Evolutionary conservation across 805 yeast genomes (phyloP), one percentile per base, ranked within the genome.

Genomic region (Candida xiaguanensis): DNA sequence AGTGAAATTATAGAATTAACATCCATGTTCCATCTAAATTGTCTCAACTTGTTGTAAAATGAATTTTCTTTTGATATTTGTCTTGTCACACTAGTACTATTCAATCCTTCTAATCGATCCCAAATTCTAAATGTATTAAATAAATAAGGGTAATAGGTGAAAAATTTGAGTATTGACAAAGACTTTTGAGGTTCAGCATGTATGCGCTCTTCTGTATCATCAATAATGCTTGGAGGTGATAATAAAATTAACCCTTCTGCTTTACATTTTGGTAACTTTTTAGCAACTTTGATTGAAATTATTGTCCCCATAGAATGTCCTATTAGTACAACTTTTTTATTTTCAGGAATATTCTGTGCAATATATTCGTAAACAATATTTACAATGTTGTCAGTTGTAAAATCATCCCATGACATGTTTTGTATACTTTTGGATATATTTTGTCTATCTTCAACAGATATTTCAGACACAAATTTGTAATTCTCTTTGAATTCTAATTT

Each of bases 271-370:
- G 69, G 68, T 5, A 75, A 55, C 40, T 48, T 51, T 24, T 56
- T 51, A 3, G 67, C 72, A 18, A 77, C 57, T 43, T 75, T 76
- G 8, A 75, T 58, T 2, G 75, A 59, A 20, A 83, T 53, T 42
- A 72, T 76, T 5, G 85, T 71, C 4, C 91, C 95, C 80, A 81
- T 79, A 2, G 90, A 82, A 60, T 83, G 93, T 13, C 88, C 90
- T 5, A 82, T 57, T 18, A 82, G 49, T 2, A 77, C 62, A 14
- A 75, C 48, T 34, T 58, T 67, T 45, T 77, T 67, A 22, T 62
- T 49, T 1, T 40, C 34, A 0, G 77, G 74, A 14, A 74, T 62
- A 34, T 60, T 57, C 43, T 60, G 64, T 23, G 40, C 41, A 8
- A 76, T 47, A 28, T 68, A 65, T 37, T 61, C 67, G 32, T 50